phyloP scores from a whole-genome alignment of 1,284 basidiomycete species.

The Flammula alnicola region DNA sequence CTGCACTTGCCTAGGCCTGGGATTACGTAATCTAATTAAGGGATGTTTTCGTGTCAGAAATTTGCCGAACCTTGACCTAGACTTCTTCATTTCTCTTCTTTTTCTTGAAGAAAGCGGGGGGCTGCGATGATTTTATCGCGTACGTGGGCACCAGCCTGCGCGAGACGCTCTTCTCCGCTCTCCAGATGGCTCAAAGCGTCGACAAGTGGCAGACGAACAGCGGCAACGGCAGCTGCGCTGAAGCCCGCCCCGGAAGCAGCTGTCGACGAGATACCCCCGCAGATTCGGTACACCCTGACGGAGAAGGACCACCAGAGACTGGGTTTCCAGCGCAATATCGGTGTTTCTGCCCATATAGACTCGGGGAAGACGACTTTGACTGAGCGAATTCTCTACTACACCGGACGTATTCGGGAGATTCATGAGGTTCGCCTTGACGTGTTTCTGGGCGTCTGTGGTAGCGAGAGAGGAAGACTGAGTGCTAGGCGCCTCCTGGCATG shows the following conservation, averaged over 20 bases:
- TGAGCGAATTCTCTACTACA: constrained; percentile 97
- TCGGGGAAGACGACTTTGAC: constrained; percentile 99
- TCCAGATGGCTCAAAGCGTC: constrained; percentile 19
- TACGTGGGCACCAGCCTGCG: constrained; percentile 29
- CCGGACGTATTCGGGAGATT: constrained; percentile 94
- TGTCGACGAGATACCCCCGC: constrained; percentile 13
- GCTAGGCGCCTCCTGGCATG: no score
- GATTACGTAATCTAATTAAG: constrained; percentile 4
- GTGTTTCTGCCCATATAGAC: constrained; percentile 92
- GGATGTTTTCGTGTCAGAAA: no score
- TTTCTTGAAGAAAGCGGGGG: constrained; percentile 1
- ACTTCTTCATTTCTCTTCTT: background rate
- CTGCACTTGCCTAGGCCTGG: no score
- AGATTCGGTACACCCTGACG: constrained; percentile 44
- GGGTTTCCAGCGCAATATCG: constrained; percentile 78
- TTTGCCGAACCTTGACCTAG: no score
- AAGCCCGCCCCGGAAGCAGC: constrained; percentile 25
- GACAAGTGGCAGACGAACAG: constrained; percentile 23
- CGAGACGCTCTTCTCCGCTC: constrained; percentile 21
- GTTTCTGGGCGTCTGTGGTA: constrained; percentile 19
- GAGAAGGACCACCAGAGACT: constrained; percentile 62
- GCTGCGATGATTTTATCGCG: constrained; percentile 31
- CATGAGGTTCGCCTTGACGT: constrained; percentile 79
- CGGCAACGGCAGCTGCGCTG: constrained; percentile 35
- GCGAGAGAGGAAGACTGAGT: constrained; percentile 15